phyloP scores from a whole-genome alignment of 768 basidiomycete genomes.

The Mycena vitilis region DNA sequence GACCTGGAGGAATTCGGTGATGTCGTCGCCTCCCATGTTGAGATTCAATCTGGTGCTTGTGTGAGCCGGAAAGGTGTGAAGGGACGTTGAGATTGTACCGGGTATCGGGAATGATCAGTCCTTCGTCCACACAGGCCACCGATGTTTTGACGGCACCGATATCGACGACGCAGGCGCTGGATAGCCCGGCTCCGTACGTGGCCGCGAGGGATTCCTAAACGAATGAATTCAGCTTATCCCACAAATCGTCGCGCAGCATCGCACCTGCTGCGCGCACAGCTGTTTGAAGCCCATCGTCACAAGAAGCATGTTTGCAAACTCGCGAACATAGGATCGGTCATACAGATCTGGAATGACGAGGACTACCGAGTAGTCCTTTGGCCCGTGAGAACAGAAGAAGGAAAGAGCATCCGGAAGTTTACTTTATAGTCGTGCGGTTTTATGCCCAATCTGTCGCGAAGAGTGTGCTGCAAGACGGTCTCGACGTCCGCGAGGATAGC shows the following conservation, averaged over 20 bases:
- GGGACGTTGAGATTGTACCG: conserved; percentile 60
- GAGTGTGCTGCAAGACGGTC: conserved; percentile 67
- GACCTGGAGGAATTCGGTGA: conserved; percentile 89
- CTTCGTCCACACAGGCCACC: conserved; percentile 95
- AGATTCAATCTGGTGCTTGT: conserved; percentile 70
- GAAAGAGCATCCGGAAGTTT: conserved; percentile 28
- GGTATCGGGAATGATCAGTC: conserved; percentile 87
- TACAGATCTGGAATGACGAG: conserved; percentile 94
- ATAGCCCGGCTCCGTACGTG: conserved; percentile 95
- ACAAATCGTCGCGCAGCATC: conserved; percentile 26
- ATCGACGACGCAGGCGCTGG: conserved; percentile 95
- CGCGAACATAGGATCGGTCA: conserved; percentile 85
- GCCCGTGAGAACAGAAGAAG: conserved; percentile 3
- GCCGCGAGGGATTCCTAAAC: conserved; percentile 90
- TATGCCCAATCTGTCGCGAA: conserved; percentile 74
- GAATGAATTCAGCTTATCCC: background rate
- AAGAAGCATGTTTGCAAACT: conserved; percentile 79
- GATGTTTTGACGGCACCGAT: conserved; percentile 88
- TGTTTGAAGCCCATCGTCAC: conserved; percentile 92
- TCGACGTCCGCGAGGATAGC: conserved; percentile 83
- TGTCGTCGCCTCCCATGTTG: conserved; percentile 93
- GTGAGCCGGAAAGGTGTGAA: conserved; percentile 20
- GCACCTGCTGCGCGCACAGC: conserved; percentile 90
- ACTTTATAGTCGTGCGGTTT: conserved; percentile 70
- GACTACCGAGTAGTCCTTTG: conserved; percentile 86